Percentiles rank a stretch among this genome's conserved stretches.
Conservation (phyloP, 1,139 yeast species). For the Taphrina populina region DNA sequence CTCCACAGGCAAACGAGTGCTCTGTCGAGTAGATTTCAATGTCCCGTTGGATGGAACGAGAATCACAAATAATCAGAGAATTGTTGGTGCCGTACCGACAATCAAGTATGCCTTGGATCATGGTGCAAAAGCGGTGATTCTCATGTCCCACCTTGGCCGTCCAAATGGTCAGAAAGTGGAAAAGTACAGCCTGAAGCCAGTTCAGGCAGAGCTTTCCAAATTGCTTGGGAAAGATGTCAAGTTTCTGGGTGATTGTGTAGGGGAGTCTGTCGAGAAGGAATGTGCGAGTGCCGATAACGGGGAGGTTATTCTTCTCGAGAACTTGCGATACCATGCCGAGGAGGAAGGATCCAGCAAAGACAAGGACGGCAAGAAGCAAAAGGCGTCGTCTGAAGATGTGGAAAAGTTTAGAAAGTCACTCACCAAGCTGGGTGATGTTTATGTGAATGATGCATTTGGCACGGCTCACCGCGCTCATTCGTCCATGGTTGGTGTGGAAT, state of each 20-base stretch:
- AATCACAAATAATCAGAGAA: constrained; percentile 98
- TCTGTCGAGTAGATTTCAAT: constrained; percentile 84
- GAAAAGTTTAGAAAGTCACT: constrained; percentile 80
- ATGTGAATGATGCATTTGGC: constrained; percentile 96
- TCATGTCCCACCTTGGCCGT: constrained; percentile 96
- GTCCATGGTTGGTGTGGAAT: constrained; percentile 92
- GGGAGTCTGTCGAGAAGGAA: constrained; percentile 74
- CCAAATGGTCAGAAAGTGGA: constrained; percentile 86
- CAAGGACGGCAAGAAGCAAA: constrained; percentile 80
- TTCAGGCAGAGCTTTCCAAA: constrained; percentile 76
- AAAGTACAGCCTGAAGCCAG: constrained; percentile 88
- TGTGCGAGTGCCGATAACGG: constrained; percentile 71
- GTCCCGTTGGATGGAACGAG: constrained; percentile 94
- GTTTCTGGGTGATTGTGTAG: constrained; percentile 85
- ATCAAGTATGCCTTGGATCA: constrained; percentile 87
- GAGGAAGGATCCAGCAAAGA: constrained; percentile 89
- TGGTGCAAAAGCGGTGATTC: constrained; percentile 76
- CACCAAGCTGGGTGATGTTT: constrained; percentile 88
- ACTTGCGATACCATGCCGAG: constrained; percentile 92
- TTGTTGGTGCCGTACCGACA: constrained; percentile 96
- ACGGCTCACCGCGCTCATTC: constrained; percentile 99
- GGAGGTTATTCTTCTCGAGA: constrained; percentile 69
- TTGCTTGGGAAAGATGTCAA: constrained; percentile 68
- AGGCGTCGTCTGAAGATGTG: constrained; percentile 82
- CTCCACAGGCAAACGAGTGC: constrained; percentile 67